phyloP scores from a whole-genome alignment of 1,284 basidiomycete genomes.

The Anthracocystis setariae region DNA sequence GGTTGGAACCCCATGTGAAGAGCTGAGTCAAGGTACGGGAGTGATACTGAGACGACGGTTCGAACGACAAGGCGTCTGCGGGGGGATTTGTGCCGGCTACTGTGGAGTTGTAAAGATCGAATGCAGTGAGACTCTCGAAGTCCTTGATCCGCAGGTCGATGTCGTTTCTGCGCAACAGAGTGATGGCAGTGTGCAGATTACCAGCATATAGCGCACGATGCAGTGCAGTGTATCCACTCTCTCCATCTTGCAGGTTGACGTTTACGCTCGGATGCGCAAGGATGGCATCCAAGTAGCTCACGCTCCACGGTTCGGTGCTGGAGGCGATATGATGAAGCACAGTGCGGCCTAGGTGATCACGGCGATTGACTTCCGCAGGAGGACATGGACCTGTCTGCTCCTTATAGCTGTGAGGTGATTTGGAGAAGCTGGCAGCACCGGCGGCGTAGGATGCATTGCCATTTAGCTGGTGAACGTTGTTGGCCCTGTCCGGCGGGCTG shows the following conservation, averaged over 20 bases:
- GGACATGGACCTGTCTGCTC: slow-evolving; percentile 53
- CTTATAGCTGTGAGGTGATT: slow-evolving; percentile 43
- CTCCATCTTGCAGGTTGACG: slow-evolving; percentile 80
- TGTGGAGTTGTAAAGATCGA: slow-evolving; percentile 84
- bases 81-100: slow-evolving; percentile 60
- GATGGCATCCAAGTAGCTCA: slow-evolving; percentile 84
- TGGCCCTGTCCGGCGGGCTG: slow-evolving; percentile 42
- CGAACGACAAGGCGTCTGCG: slow-evolving; percentile 30
- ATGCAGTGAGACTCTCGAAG: slow-evolving; percentile 87
- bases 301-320: slow-evolving; percentile 73
- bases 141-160: slow-evolving; percentile 83
- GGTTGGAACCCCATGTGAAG: slow-evolving; percentile 91
- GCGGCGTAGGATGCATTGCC: slow-evolving; percentile 16
- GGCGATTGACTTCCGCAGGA: slow-evolving; percentile 76
- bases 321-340: slow-evolving; percentile 84
- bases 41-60: slow-evolving; percentile 22
- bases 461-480: slow-evolving; percentile 24
- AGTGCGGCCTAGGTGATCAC: slow-evolving; percentile 79
- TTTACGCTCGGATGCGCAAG: slow-evolving; percentile 81
- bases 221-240: slow-evolving; percentile 82
- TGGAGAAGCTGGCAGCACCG: slow-evolving; percentile 23
- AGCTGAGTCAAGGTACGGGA: slow-evolving; percentile 71
- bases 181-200: slow-evolving; percentile 80
- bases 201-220: slow-evolving; percentile 90
- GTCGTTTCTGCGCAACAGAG: slow-evolving; percentile 80